Conservation (phyloP, 2,329 filamentous ascomycete species). For the Pezizomycotina sp. region DNA sequence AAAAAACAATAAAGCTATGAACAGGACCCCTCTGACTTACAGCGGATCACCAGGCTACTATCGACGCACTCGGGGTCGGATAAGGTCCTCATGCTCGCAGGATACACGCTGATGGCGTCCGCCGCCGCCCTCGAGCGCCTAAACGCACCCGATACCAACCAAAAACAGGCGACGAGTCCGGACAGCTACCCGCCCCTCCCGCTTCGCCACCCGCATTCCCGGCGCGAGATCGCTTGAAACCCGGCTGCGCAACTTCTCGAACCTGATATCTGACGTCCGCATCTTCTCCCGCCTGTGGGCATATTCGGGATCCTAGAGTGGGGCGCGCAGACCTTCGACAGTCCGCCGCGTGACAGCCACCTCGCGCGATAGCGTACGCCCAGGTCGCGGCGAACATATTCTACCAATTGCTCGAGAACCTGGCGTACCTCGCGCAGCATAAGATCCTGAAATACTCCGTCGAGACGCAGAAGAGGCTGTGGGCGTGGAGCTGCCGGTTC, state of each 20-base stretch:
- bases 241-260: slow-evolving; percentile 45
- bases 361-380: slow-evolving; percentile 42
- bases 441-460: slow-evolving; percentile 47
- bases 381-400: slow-evolving; percentile 51
- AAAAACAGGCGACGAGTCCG: slow-evolving; percentile 38
- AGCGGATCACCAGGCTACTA: slow-evolving; percentile 48
- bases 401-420: slow-evolving; percentile 73
- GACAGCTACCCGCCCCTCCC: slow-evolving; percentile 37
- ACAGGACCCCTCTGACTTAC: slow-evolving; percentile 32
- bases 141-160: slow-evolving; percentile 41
- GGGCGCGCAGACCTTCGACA: slow-evolving; percentile 31
- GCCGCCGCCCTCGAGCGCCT: slow-evolving; percentile 40
- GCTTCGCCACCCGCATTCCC: slow-evolving; percentile 34
- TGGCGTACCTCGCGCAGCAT: slow-evolving; percentile 57
- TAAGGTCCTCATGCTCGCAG: slow-evolving; percentile 48
- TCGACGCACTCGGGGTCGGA: slow-evolving; percentile 54
- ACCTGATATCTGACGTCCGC: slow-evolving; percentile 51
- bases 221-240: slow-evolving; percentile 28
- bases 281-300: slow-evolving; percentile 61
- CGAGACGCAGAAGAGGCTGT: slow-evolving; percentile 43
- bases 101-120: slow-evolving; percentile 47
- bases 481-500: slow-evolving; percentile 57
- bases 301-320: slow-evolving; percentile 57
- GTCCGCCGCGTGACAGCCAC: slow-evolving; percentile 31
- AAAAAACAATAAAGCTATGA: slow-evolving; percentile 2